Conservation (phyloP, 2,329 filamentous ascomycete species). For the Clonostachys rhizophaga region DNA sequence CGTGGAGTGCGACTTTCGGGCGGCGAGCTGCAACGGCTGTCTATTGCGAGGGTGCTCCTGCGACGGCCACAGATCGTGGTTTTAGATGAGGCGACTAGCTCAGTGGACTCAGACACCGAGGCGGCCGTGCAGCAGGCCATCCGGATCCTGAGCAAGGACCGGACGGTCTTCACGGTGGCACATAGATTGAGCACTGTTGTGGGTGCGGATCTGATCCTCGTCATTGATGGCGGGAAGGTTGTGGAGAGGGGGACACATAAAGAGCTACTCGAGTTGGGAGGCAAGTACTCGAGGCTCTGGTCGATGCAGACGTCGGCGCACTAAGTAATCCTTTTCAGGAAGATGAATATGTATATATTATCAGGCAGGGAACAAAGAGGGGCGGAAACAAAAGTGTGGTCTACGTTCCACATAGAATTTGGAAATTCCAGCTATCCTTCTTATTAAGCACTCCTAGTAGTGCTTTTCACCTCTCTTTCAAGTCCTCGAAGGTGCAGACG, state of each 20-base stretch:
- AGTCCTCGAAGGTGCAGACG: no score
- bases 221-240: constrained; percentile 44
- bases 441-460: no score
- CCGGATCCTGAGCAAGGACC: constrained; percentile 32
- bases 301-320: constrained; percentile 27
- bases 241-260: constrained; percentile 46
- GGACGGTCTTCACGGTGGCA: constrained; percentile 48
- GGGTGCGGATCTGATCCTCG: constrained; percentile 45
- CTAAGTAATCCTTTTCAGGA: background rate
- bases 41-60: constrained; percentile 33
- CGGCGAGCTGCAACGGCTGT: constrained; percentile 44
- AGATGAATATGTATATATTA: no score
- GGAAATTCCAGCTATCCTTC: no score
- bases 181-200: constrained; percentile 35
- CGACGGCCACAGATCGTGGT: constrained; percentile 18
- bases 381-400: no score
- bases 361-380: no score
- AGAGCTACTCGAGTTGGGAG: constrained; percentile 36
- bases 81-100: constrained; percentile 47
- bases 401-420: no score
- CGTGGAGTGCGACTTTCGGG: constrained; percentile 41
- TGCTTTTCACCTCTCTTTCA: no score
- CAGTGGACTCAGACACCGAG: constrained; percentile 39
- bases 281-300: constrained; percentile 49
- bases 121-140: constrained; percentile 38